phyloP scores from a whole-genome alignment of 176 grass and related monocot species.

The Carex scoparia region DNA sequence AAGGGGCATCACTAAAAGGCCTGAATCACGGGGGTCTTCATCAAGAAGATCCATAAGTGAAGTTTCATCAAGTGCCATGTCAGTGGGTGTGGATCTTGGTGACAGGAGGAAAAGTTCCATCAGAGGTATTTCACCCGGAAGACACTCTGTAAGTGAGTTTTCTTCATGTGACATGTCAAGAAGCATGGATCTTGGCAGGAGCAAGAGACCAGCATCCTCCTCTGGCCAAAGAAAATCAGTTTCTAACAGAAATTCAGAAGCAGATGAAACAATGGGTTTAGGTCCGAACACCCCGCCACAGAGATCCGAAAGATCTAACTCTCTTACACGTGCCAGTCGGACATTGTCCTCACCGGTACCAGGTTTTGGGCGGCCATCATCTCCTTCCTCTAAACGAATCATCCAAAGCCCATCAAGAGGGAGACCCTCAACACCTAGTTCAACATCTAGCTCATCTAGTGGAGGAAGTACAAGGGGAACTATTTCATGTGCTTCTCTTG shows the following conservation, averaged over 20 bases:
- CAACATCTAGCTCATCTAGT: slow-evolving; percentile 63
- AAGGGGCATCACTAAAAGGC: slow-evolving; percentile 6
- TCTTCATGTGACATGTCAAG: slow-evolving; percentile 45
- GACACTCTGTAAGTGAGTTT: slow-evolving; percentile 15
- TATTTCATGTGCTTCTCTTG: slow-evolving; percentile 43
- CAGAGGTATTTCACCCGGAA: neutral
- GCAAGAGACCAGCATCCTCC: slow-evolving; percentile 38
- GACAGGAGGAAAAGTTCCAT: neutral
- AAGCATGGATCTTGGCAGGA: slow-evolving; percentile 62
- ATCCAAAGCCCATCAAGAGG: slow-evolving; percentile 55
- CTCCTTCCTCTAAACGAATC: slow-evolving; percentile 48
- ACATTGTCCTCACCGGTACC: slow-evolving; percentile 52
- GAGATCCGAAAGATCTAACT: slow-evolving; percentile 43
- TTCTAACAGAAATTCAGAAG: slow-evolving; percentile 37
- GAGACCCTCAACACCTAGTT: slow-evolving; percentile 78
- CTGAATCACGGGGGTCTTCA: slow-evolving; percentile 10
- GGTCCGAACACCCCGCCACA: slow-evolving; percentile 43
- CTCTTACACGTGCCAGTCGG: slow-evolving; percentile 40
- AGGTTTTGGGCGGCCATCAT: slow-evolving; percentile 46
- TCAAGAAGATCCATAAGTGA: slow-evolving; percentile 1
- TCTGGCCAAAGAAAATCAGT: slow-evolving; percentile 40
- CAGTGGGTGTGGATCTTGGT: slow-evolving; percentile 4
- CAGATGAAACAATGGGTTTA: slow-evolving; percentile 43
- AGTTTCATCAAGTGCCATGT: slow-evolving; percentile 5
- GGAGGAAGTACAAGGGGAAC: slow-evolving; percentile 24